Conservation (phyloP, 2,329 filamentous ascomycete genomes). For the Xylariaceae sp. region DNA sequence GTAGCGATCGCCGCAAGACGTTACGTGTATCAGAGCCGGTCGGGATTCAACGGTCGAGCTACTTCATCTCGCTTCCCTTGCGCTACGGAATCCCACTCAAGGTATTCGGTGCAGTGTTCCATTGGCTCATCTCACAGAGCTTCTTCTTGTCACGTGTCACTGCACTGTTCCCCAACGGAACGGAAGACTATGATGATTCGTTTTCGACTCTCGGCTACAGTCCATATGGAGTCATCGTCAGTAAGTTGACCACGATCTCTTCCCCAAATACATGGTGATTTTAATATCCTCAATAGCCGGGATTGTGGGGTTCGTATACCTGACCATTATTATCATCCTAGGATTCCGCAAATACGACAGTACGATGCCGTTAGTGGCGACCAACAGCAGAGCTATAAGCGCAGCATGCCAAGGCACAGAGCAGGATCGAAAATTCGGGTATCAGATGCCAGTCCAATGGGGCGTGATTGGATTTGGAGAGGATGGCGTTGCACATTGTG, state of each 20-base stretch:
- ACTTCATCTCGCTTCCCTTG: conserved; percentile 43
- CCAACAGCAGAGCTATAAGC: conserved; percentile 31
- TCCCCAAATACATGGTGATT: not conserved
- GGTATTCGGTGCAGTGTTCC: conserved; percentile 33
- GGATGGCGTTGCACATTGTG: conserved; percentile 17
- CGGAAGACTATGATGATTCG: conserved; percentile 21
- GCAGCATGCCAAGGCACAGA: conserved; percentile 26
- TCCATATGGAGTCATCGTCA: conserved; percentile 27
- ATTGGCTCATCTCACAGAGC: conserved; percentile 47
- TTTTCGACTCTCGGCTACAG: conserved; percentile 32
- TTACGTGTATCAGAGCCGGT: conserved; percentile 40
- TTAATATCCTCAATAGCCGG: conserved; percentile 13
- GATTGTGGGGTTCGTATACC: conserved; percentile 9
- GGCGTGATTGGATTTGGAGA: conserved; percentile 21
- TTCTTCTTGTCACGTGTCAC: conserved; percentile 40
- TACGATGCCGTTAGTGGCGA: conserved; percentile 31
- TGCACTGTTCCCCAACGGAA: conserved; percentile 23
- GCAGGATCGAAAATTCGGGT: conserved; percentile 21
- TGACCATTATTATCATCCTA: conserved; percentile 17
- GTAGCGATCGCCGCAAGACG: conserved; percentile 26
- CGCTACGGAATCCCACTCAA: conserved; percentile 40
- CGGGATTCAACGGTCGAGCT: conserved; percentile 39
- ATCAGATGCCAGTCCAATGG: conserved; percentile 27
- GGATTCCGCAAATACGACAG: conserved; percentile 29
- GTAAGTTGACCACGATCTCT: conserved; percentile 1